Base-by-base conservation (phyloP, 2,329 filamentous ascomycete genomes). In the Diaporthe vexans region DNA sequence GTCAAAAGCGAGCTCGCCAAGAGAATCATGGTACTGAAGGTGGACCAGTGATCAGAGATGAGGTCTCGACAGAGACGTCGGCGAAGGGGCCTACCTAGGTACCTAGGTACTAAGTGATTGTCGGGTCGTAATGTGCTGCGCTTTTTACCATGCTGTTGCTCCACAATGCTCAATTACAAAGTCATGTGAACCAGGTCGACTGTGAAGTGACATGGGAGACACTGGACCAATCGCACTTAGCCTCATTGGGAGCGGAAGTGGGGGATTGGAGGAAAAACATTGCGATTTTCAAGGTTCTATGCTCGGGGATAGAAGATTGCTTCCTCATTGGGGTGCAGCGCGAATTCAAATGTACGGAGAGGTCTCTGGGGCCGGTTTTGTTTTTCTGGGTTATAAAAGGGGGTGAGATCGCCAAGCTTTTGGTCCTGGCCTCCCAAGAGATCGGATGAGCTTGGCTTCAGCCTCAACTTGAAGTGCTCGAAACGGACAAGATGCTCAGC, bases 231-330 rank as follows among this genome's bases (percentile, higher is more conserved):
- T 19, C 21, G n/a, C 46, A 52, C 63, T 68, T 68, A 35, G n/a
- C 63, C 48, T 21, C n/a, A 68, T 68, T 40, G 11, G 40, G 29
- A 61, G 33, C 57, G 46, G 48, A 61, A 24, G 4, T 29, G 17
- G 69, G 51, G 56, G 76, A 74, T 74, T 74, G 73, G 73, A 74
- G 73, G 73, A 74, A 74, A 74, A 74, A 72, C 51, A 24, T 40
- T 52, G 10, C 69, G 19, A 51, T 6, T 21, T 43, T n/a, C 19
- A 61, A 17, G 19, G 46, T 5, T 24, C 48, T 15, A 54, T 11
- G 33, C n/a, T 40, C n/a, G 61, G 26, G 43, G 11, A 5, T 21
- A 37, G 58, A 33, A 17, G 10, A 15, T 52, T 13, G n/a, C 15
- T 71, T 26, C 69, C 69, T 17, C 1, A 71, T 71, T 71, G 0